A percentile compares a stretch with the other conserved stretches of the same genome.
These are phyloP conservation scores for Kodamaea jinghongensis DNA, from an alignment of 805 yeast genomes.

Conservation along the genomic window DNA sequence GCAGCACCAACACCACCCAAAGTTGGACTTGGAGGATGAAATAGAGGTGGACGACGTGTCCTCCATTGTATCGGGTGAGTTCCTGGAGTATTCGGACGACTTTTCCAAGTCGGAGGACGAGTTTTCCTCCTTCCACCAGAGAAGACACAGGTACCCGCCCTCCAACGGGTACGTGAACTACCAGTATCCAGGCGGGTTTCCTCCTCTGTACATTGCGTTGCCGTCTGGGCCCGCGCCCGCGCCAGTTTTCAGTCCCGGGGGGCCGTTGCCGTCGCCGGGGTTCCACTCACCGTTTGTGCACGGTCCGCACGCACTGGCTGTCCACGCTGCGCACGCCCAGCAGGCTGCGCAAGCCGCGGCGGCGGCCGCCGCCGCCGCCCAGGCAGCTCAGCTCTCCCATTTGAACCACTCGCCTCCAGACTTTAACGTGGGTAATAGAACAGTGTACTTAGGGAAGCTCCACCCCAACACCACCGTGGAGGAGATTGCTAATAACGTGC, in stretches of 20 bases:
- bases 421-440: slow-evolving; percentile 51
- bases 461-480: slow-evolving; percentile 64
- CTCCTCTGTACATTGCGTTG: slow-evolving; percentile 1
- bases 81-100: too few species aligned
- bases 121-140: too few species aligned
- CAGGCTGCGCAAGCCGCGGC: slow-evolving; percentile 6
- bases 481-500: slow-evolving; percentile 70
- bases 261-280: neutral
- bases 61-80: too few species aligned
- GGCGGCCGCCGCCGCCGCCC: slow-evolving; percentile 3
- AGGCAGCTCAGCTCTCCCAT: slow-evolving; percentile 4
- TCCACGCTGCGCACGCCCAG: slow-evolving; percentile 6
- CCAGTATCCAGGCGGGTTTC: neutral
- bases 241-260: slow-evolving; percentile 4
- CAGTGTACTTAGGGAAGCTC: slow-evolving; percentile 66
- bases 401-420: slow-evolving; percentile 19
- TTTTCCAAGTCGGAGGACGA: too few species aligned
- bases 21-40: too few species aligned
- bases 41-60: too few species aligned
- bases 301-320: slow-evolving; percentile 3
- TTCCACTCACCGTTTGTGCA: slow-evolving; percentile 1
- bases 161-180: neutral
- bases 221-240: slow-evolving; percentile 2
- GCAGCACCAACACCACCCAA: too few species aligned
- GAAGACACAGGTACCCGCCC: too few species aligned